A percentile compares a stretch with the other conserved stretches of the same genome.
phyloP scores from a whole-genome alignment of 139 green algal species.

The Chlamydomonas sp. region DNA sequence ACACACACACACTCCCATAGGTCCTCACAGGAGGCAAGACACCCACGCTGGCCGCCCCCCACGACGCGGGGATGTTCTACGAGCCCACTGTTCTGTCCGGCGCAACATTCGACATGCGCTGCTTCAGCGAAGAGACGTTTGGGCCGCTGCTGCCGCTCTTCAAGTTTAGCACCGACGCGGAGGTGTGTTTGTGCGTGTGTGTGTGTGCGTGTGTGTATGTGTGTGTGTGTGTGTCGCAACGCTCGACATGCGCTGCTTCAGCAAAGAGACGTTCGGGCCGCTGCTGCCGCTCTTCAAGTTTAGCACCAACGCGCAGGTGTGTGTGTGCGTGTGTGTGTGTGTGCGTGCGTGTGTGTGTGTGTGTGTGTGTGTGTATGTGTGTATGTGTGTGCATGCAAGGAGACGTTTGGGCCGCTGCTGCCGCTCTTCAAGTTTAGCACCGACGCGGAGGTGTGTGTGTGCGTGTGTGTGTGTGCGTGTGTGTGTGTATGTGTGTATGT shows the following conservation, averaged over 20 bases:
- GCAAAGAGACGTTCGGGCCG: conserved; percentile 90
- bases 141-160: conserved; percentile 81
- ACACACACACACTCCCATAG: conserved; percentile 8
- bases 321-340: too few species aligned
- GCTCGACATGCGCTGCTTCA: conserved; percentile 75
- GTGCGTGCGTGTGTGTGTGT: too few species aligned
- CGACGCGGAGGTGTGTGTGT: conserved; percentile 40
- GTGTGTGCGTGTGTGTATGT: too few species aligned
- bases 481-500: too few species aligned
- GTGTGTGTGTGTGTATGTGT: conserved; percentile 57
- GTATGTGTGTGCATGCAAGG: conserved; percentile 81
- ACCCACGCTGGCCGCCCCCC: conserved; percentile 27
- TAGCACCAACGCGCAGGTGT: conserved; percentile 31
- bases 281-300: conserved; percentile 74
- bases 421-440: conserved; percentile 60
- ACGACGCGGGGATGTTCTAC: conserved; percentile 68
- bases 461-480: too few species aligned
- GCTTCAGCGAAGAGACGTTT: conserved; percentile 90
- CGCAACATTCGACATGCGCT: conserved; percentile 69
- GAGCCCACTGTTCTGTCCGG: conserved; percentile 73
- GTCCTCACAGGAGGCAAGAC: conserved; percentile 56
- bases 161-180: conserved; percentile 35
- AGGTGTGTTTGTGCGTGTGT: too few species aligned
- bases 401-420: conserved; percentile 88
- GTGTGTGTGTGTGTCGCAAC: too few species aligned